A percentile compares a stretch with the other conserved stretches of the same genome.
Conservation (phyloP, 805 yeast species). For the Yamadazyma nakazawae region DNA sequence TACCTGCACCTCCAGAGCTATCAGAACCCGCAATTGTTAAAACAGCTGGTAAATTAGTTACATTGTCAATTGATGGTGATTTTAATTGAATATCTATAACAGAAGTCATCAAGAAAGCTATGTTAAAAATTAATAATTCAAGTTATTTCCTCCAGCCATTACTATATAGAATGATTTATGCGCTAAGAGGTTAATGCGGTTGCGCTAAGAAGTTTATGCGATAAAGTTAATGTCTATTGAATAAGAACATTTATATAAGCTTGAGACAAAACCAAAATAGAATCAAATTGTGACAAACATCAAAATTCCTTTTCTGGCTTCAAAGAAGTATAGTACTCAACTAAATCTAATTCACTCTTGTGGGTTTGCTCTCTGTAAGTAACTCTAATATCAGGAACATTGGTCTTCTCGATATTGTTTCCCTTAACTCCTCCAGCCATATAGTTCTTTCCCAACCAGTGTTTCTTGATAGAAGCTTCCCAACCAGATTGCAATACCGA, state of each 20-base stretch:
- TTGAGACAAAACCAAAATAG: neutral
- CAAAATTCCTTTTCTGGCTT: neutral
- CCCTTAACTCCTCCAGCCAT: constrained; percentile 64
- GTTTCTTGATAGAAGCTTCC: constrained; percentile 80
- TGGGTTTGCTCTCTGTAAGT: constrained; percentile 82
- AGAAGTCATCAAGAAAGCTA: too few species aligned
- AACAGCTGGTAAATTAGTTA: constrained; percentile 18
- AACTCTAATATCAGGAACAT: constrained; percentile 87
- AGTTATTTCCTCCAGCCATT: too few species aligned
- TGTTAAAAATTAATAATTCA: too few species aligned
- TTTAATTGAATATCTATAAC: neutral
- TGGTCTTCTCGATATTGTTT: constrained; percentile 88
- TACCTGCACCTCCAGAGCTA: constrained; percentile 88
- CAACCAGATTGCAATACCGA: constrained; percentile 94
- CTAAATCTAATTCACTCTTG: constrained; percentile 64
- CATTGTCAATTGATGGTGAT: neutral
- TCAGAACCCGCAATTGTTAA: constrained; percentile 69
- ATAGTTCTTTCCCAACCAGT: constrained; percentile 83
- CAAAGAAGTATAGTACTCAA: constrained; percentile 50
- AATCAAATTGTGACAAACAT: neutral
- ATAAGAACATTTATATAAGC: too few species aligned
- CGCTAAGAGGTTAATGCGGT: constrained; percentile 7
- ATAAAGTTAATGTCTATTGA: neutral
- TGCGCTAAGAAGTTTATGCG: too few species aligned
- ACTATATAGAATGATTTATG: constrained; percentile 1